phyloP scores from a whole-genome alignment of 108 stramenopile genomes.

The Fistulifera pelliculosa region DNA sequence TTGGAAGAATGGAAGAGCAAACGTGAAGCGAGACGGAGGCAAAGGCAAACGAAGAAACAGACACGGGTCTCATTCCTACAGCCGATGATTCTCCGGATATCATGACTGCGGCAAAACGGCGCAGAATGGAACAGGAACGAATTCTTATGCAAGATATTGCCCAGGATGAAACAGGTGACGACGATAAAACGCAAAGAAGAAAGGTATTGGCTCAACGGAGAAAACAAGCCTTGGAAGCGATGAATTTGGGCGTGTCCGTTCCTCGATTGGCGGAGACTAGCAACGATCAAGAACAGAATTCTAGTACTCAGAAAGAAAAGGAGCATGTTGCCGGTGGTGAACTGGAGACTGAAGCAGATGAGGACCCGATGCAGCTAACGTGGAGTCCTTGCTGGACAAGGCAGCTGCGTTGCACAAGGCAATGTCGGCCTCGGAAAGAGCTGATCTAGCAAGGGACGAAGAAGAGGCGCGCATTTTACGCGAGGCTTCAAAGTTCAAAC shows the following conservation, averaged over 20 bases:
- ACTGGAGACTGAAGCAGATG: conserved; percentile 12
- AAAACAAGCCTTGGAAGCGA: conserved; percentile 4
- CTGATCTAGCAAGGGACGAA: conserved; percentile 37
- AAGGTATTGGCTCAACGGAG: not conserved
- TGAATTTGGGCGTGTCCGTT: too few relatives aligned
- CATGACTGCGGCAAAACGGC: conserved; percentile 16
- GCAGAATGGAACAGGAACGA: conserved; percentile 14
- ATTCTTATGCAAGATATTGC: conserved; percentile 5
- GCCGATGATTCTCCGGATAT: conserved; percentile 3
- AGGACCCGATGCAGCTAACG: conserved; percentile 16
- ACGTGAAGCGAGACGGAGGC: conserved; percentile 18
- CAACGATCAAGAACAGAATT: conserved; percentile 1
- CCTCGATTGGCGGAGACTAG: not conserved
- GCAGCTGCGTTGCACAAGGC: conserved; percentile 68
- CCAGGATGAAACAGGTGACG: not conserved
- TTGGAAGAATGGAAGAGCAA: conserved; percentile 21
- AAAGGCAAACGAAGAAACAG: conserved; percentile 10
- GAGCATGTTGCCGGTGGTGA: not conserved
- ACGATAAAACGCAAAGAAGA: not conserved
- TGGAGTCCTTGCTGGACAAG: conserved; percentile 69
- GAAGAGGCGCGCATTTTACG: conserved; percentile 89
- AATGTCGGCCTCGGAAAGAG: conserved; percentile 49
- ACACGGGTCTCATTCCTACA: not conserved
- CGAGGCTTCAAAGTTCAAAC: conserved; percentile 92
- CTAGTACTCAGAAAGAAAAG: conserved; percentile 1